Conservation (phyloP, 345 rosid genomes). For the Hibiscus mutabilis region DNA sequence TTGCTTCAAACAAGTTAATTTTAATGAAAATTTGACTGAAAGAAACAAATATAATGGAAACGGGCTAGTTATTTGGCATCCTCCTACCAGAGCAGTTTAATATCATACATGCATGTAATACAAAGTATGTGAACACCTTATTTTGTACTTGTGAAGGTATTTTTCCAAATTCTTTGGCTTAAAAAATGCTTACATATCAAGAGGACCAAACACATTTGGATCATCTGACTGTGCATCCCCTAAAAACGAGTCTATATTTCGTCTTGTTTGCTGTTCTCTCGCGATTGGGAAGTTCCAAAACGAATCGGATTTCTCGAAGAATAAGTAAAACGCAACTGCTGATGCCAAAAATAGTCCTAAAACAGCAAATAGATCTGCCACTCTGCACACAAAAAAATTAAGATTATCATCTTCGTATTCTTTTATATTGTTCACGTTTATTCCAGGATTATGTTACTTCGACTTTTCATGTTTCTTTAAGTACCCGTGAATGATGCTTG, state of each 20-base stretch:
- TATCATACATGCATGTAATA: not conserved
- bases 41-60: not conserved
- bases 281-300: constrained; percentile 70
- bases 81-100: not conserved
- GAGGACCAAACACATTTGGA: constrained; percentile 35
- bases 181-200: constrained; percentile 43
- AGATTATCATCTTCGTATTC: not conserved
- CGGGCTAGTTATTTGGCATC: not conserved
- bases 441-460: not conserved
- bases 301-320: constrained; percentile 79
- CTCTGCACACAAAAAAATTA: constrained; percentile 36
- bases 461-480: not conserved
- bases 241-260: constrained; percentile 42
- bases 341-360: constrained; percentile 80
- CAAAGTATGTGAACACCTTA: not conserved
- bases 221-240: constrained; percentile 69
- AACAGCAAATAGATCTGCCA: constrained; percentile 88
- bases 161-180: not conserved
- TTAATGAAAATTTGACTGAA: not conserved
- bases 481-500: not conserved
- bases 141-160: not conserved
- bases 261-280: constrained; percentile 32
- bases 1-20: not conserved
- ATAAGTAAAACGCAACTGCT: constrained; percentile 59
- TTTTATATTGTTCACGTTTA: not conserved